Evolutionary conservation across 176 grass and related monocot species (phyloP).

Genomic region (Cenchrus purpureus): DNA sequence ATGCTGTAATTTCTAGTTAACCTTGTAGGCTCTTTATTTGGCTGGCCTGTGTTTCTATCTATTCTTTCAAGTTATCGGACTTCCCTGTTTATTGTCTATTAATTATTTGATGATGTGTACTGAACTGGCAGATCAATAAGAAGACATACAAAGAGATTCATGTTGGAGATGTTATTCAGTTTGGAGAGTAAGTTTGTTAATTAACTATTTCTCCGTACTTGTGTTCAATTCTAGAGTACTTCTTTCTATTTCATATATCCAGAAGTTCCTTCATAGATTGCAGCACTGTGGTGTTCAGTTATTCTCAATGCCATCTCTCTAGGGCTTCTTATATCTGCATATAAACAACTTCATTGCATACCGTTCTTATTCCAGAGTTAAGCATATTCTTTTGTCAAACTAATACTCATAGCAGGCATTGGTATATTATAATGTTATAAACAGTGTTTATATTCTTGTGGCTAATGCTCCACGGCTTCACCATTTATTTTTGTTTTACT

Average conservation of each 20-base stretch:
- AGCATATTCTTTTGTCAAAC: constrained; percentile 6
- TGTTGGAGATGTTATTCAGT: constrained; percentile 92
- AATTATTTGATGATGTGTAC: constrained; percentile 16
- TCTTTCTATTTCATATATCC: constrained; percentile 12
- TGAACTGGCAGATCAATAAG: constrained; percentile 67
- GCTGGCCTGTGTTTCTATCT: not conserved
- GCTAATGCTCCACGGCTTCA: not conserved
- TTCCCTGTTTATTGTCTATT: not conserved
- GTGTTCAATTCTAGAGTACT: not conserved
- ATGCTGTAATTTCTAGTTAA: not conserved
- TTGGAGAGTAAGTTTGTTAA: constrained; percentile 86
- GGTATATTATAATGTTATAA: too few species aligned
- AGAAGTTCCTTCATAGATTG: constrained; percentile 22
- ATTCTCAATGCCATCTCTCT: not conserved
- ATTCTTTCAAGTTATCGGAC: not conserved
- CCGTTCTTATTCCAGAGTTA: constrained; percentile 19
- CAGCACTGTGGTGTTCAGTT: not conserved
- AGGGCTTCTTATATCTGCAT: constrained; percentile 1
- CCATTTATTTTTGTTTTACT: not conserved
- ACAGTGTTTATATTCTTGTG: too few species aligned
- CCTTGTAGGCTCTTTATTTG: not conserved
- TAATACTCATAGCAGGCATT: not conserved
- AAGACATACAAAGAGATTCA: constrained; percentile 78
- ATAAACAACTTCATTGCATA: not conserved
- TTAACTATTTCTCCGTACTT: not conserved